Evolutionary conservation across 768 basidiomycete genomes (phyloP).

Genomic region (Suillus clintonianus): DNA sequence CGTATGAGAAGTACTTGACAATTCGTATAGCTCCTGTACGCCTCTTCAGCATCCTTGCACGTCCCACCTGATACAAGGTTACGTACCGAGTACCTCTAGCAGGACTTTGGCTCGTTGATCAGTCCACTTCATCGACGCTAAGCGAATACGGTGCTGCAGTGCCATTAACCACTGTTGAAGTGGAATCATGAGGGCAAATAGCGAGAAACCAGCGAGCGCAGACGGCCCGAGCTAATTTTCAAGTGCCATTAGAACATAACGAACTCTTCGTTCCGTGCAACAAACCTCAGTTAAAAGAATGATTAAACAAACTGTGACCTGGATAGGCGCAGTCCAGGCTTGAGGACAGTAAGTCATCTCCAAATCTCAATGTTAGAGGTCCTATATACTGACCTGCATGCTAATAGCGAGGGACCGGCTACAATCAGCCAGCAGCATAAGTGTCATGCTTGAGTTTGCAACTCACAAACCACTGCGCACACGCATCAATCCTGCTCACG

Average conservation of each 20-base stretch:
- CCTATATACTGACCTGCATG: constrained; percentile 38
- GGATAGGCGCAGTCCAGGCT: constrained; percentile 73
- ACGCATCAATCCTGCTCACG: constrained; percentile 60
- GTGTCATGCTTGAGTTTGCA: background rate
- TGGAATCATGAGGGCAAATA: constrained; percentile 64
- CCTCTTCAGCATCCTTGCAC: background rate
- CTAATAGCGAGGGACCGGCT: constrained; percentile 20
- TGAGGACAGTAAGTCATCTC: background rate
- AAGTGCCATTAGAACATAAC: background rate
- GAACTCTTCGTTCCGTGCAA: background rate
- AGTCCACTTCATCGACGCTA: constrained; percentile 59
- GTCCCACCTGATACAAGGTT: background rate
- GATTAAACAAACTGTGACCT: constrained; percentile 58
- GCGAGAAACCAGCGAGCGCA: constrained; percentile 67
- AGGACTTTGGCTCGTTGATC: constrained; percentile 64
- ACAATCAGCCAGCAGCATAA: background rate
- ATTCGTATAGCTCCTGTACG: constrained; percentile 60
- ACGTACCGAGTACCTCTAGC: constrained; percentile 61
- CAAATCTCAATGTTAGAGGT: background rate
- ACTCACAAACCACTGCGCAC: constrained; percentile 75
- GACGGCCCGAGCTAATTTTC: constrained; percentile 60
- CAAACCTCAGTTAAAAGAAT: constrained; percentile 59
- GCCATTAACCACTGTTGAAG: constrained; percentile 67
- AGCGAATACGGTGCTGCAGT: constrained; percentile 53
- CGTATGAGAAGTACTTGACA: constrained; percentile 79